These are phyloP conservation scores for Mycena vulgaris DNA, from an alignment of 768 basidiomycete species.

Conservation along the genomic window DNA sequence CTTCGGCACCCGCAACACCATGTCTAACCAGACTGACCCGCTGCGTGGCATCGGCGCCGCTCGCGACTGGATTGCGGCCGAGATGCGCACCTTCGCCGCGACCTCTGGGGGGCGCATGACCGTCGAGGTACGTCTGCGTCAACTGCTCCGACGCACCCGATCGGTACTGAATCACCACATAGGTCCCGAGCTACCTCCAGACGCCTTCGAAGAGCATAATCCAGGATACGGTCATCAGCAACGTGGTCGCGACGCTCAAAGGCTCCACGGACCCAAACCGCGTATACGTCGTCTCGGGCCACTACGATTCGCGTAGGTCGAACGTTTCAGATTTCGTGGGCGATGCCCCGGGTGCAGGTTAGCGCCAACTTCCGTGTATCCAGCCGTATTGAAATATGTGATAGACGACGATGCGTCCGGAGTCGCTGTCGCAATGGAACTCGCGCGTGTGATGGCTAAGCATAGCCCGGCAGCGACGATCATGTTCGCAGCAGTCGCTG, in stretches of 20 bases:
- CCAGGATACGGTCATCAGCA: constrained; percentile 62
- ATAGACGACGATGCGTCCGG: constrained; percentile 64
- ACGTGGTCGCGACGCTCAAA: constrained; percentile 65
- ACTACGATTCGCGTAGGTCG: constrained; percentile 67
- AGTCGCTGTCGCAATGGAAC: constrained; percentile 69
- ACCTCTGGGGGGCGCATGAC: constrained; percentile 59
- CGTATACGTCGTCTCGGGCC: constrained; percentile 68
- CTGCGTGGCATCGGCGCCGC: constrained; percentile 69
- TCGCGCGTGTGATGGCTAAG: constrained; percentile 65
- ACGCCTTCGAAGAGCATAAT: constrained; percentile 53
- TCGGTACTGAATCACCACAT: not conserved
- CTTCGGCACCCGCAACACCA: constrained; percentile 69
- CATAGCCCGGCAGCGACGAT: constrained; percentile 64
- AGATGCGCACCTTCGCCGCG: constrained; percentile 58
- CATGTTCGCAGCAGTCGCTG: constrained; percentile 61
- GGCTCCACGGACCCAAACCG: constrained; percentile 65
- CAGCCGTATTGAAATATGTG: no score
- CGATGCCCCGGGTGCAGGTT: constrained; percentile 63
- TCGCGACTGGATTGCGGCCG: constrained; percentile 67
- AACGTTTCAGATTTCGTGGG: constrained; percentile 55
- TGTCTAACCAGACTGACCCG: constrained; percentile 68
- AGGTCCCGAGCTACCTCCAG: constrained; percentile 63
- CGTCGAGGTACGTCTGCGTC: constrained; percentile 47
- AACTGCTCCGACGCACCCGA: no score
- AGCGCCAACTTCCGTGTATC: no score